Evolutionary conservation across 352 stramenopile genomes (phyloP), one percentile per base, ranked within the genome.

Genomic region (Poterioochromonas sp.): DNA sequence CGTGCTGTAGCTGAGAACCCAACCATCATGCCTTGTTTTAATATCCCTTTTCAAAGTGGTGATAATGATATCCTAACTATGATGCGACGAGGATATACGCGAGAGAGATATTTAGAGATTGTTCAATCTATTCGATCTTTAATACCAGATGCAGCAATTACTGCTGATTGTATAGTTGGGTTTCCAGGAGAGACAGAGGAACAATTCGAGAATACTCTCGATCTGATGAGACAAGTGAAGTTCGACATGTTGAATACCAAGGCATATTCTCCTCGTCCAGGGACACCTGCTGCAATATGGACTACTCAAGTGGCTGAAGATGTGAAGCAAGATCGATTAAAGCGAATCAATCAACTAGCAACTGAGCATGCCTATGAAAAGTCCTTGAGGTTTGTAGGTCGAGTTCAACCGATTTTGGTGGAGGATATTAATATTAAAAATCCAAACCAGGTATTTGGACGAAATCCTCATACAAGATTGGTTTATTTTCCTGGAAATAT

Each of bases 151-250:
- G 78, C 83, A 47, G 74, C 39, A 3, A 87, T 96, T 51, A 94
- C 89, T 3, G 96, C 91, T 15, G 95, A 98, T 85, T 97, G 98
- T 76, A 98, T 99, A 81, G 83, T 93, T 35, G 96, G 96, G 44
- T 99, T 99, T 84, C 99, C 95, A 83, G 94, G 92, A 34, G 96
- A 99, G 86, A 99, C 95, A 0, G 93, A 98, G 62, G 86, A 91
- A 37, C 95, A 99, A 77, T 95, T 99, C 85, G 44, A 77, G 3
- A 89, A 98, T 78, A 99, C 95, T 11, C 60, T 96, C 0, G 83
- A 83, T 78, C 18, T 82, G 94, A 12, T 90, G 95, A 82, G 80
- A 92, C 58, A 80, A 63, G 88, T 92, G 5, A 86, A 90, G 64
- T 93, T 85, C 71, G 84, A 87, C 76, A 49, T 63, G 11, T 64